Evolutionary conservation across 305 asterid species (phyloP).

Genomic region (Fraxinus sp.): DNA sequence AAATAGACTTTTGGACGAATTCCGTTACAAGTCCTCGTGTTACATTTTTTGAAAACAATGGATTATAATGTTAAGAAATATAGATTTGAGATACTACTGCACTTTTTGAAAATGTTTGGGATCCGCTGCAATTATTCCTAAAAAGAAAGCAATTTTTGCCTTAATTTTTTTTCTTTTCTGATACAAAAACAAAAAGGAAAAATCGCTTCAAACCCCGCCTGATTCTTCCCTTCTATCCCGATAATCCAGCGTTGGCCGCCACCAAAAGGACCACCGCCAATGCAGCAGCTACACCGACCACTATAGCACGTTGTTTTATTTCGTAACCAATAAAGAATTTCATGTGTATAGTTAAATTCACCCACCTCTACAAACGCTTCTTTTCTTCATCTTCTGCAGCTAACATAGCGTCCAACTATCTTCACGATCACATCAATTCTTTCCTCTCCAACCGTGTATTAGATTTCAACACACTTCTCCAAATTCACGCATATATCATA

Average conservation of each 20-base stretch:
- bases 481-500: conserved; percentile 50
- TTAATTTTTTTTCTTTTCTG: too few relatives aligned
- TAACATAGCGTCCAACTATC: conserved; percentile 28
- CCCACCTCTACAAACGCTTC: conserved; percentile 29
- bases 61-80: background rate
- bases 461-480: conserved; percentile 33
- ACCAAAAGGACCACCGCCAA: background rate
- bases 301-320: background rate
- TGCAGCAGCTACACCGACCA: background rate
- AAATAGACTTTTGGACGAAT: background rate
- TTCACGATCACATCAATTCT: conserved; percentile 33
- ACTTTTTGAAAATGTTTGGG: background rate
- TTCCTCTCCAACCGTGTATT: conserved; percentile 40
- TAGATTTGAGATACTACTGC: background rate
- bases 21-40: background rate
- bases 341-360: conserved; percentile 37
- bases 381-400: conserved; percentile 32
- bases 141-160: background rate
- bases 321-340: background rate
- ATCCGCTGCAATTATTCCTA: background rate
- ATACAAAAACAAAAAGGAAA: background rate
- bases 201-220: background rate
- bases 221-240: background rate
- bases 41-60: background rate
- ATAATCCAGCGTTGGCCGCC: background rate